Evolutionary conservation across 2,329 filamentous ascomycete species (phyloP), one percentile per base, ranked within the genome.

Genomic region (Sclerotinia sclerotiorum): DNA sequence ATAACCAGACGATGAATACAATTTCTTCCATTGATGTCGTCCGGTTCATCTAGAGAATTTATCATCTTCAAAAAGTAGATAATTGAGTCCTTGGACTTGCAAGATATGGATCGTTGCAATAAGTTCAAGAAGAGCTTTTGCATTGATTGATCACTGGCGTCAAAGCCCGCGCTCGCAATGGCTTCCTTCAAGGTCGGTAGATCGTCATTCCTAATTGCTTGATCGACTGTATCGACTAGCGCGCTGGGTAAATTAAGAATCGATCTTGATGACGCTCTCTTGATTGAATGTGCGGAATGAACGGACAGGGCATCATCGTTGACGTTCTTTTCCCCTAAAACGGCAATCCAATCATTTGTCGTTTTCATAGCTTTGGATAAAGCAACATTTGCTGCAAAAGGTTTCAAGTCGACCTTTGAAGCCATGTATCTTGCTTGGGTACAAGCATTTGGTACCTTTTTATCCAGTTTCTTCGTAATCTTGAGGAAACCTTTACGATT

Each of bases 381-480:
- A 48, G 84, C 82, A 32, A 82, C 78, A 73, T 90, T 94, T 71
- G 92, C 94, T 24, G 94, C 92, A 79, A 99, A 99, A 0, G 92
- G 87, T 72, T 89, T 90, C 2, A 92, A 89, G 73, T 97, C 92
- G 68, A 99, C 94, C 81, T 96, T 97, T 58, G 93, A 93, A 52
- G 91, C 88, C 69, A 99, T 84, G 77, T 98, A 99, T 69, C 89
- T 87, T 77, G 92, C 89, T 81, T 97, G 94, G 0, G 92, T 90
- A 63, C 89, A 86, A 4, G 88, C 87, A 57, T 87, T 85, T 1
- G 90, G 85, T 3, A 97, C 87, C 81, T 97, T 97, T 82, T 99
- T 99, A 81, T 99, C 95, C 57, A 97, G 83, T 81, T 99, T 99
- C 83, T 99, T 99, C 64, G 95, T 97, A 79, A 99, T 99, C 82